Percentiles rank a stretch among this genome's conserved stretches.
phyloP scores from a whole-genome alignment of 352 stramenopile genomes.

The Globisporangium splendens region DNA sequence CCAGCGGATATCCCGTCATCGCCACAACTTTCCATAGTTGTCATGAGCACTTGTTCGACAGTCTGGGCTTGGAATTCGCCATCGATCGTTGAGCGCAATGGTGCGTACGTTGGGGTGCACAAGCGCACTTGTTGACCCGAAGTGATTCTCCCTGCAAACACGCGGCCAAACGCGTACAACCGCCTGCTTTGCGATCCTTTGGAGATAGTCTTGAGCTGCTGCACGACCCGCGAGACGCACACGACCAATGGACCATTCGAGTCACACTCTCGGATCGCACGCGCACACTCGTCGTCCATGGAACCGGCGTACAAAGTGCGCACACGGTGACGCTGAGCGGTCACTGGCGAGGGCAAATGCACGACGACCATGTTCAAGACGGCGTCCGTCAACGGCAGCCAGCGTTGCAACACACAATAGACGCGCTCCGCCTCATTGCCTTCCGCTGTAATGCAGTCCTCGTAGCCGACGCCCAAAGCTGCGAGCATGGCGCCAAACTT shows the following conservation, averaged over 20 bases:
- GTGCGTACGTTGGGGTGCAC: constrained; percentile 98
- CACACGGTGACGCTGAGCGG: constrained; percentile 97
- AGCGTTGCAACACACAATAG: constrained; percentile 98
- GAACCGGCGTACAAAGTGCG: constrained; percentile 98
- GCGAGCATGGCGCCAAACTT: constrained; percentile 98
- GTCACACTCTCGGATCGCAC: constrained; percentile 98
- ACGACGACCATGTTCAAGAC: constrained; percentile 99
- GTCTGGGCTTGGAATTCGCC: too few species aligned
- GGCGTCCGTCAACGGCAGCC: constrained; percentile 97
- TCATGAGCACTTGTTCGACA: too few species aligned
- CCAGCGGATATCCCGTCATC: constrained; percentile 97
- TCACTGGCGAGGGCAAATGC: constrained; percentile 96
- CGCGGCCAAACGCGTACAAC: constrained; percentile 99
- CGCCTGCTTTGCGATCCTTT: constrained; percentile 91
- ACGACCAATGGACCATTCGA: constrained; percentile 97
- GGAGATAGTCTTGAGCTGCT: constrained; percentile 45
- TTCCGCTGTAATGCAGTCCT: constrained; percentile 86
- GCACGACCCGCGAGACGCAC: constrained; percentile 99
- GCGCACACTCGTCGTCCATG: constrained; percentile 96
- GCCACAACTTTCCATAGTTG: constrained; percentile 94
- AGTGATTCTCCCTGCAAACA: constrained; percentile 98
- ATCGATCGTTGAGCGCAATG: constrained; percentile 92
- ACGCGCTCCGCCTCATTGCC: constrained; percentile 93
- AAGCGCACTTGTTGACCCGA: constrained; percentile 99
- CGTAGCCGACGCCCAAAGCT: constrained; percentile 92